Conservation (phyloP, 805 yeast genomes). For the Starmerella lactis-condensi region DNA sequence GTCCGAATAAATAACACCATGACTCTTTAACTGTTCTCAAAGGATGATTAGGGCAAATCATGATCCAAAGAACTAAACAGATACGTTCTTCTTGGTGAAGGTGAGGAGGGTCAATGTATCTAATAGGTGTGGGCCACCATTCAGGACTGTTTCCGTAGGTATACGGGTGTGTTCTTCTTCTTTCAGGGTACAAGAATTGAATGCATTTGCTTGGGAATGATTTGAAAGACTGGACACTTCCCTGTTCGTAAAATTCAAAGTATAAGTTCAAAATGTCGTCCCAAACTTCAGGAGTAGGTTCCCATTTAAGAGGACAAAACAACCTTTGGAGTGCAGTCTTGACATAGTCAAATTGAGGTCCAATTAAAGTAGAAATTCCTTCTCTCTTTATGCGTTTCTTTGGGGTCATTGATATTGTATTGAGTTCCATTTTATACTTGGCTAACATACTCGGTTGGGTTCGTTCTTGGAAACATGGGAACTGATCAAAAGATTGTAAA, state of each 20-base stretch:
- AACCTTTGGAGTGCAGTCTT: background rate
- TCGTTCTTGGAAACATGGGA: background rate
- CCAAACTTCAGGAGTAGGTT: background rate
- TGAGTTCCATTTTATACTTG: background rate
- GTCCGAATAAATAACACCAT: too few species aligned
- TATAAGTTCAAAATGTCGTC: background rate
- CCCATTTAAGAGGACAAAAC: background rate
- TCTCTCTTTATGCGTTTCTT: too few species aligned
- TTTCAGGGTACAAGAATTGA: background rate
- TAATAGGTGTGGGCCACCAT: conserved; percentile 4
- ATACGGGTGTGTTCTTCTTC: conserved; percentile 1
- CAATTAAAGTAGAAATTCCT: too few species aligned
- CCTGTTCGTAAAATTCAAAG: background rate
- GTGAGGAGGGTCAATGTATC: conserved; percentile 7
- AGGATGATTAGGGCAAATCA: background rate
- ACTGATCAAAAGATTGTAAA: background rate
- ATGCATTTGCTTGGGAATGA: background rate
- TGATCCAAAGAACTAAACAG: conserved; percentile 3
- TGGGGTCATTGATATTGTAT: too few species aligned
- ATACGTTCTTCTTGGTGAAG: background rate
- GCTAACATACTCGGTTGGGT: background rate
- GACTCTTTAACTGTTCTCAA: too few species aligned
- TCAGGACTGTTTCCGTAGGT: background rate
- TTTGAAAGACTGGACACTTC: background rate
- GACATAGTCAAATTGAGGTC: background rate